Conservation (phyloP, 2,329 filamentous ascomycete genomes). For the Clonostachys solani region DNA sequence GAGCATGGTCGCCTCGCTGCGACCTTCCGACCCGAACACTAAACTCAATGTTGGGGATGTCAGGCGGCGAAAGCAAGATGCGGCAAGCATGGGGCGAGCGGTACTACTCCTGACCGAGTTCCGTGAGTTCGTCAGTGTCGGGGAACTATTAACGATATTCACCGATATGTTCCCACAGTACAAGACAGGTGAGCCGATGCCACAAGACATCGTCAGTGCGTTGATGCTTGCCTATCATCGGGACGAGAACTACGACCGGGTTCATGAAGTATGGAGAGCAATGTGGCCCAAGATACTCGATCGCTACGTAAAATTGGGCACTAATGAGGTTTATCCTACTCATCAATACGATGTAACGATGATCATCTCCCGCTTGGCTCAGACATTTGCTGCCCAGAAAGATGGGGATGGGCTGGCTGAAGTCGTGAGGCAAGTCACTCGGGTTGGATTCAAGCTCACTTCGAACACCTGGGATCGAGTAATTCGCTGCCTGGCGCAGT, state of each 20-base stretch:
- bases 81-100: conserved; percentile 21
- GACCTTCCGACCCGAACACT: conserved; percentile 9
- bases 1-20: conserved; percentile 21
- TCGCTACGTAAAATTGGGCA: conserved; percentile 10
- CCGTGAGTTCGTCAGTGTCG: conserved; percentile 46
- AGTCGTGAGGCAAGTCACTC: conserved; percentile 51
- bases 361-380: conserved; percentile 43
- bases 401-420: conserved; percentile 41
- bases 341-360: conserved; percentile 50
- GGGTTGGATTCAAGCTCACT: conserved; percentile 69
- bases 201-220: conserved; percentile 53
- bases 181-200: conserved; percentile 28
- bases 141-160: conserved; percentile 53
- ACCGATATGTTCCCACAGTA: conserved; percentile 29
- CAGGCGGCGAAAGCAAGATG: conserved; percentile 15
- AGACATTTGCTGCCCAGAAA: conserved; percentile 30
- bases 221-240: conserved; percentile 65
- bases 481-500: conserved; percentile 61
- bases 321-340: conserved; percentile 30
- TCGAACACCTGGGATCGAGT: conserved; percentile 78
- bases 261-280: conserved; percentile 44
- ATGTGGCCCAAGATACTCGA: conserved; percentile 29
- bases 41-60: conserved; percentile 4
- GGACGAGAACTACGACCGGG: conserved; percentile 52
- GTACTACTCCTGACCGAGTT: conserved; percentile 25